phyloP scores from a whole-genome alignment of 352 stramenopile species.

The Globisporangium radiosum region DNA sequence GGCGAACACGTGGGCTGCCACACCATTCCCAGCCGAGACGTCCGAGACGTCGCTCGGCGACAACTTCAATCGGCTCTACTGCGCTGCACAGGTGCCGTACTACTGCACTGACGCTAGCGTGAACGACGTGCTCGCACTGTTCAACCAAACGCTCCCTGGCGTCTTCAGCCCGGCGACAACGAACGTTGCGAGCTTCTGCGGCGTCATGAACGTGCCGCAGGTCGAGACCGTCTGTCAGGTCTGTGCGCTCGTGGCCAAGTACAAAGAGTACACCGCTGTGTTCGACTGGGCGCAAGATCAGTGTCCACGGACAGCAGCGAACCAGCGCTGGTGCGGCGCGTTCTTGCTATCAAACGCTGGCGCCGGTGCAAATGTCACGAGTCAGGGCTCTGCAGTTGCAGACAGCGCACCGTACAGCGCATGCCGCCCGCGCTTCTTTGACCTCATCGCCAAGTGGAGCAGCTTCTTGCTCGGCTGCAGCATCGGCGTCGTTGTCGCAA shows the following conservation, averaged over 20 bases:
- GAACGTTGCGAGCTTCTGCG: slow-evolving; percentile 51
- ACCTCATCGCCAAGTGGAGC: slow-evolving; percentile 65
- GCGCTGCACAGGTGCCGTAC: slow-evolving; percentile 70
- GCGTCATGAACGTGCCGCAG: slow-evolving; percentile 26
- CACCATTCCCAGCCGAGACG: slow-evolving; percentile 36
- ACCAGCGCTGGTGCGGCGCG: slow-evolving; percentile 63
- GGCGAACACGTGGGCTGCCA: slow-evolving; percentile 34
- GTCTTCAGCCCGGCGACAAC: slow-evolving; percentile 30
- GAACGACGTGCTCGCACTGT: slow-evolving; percentile 43
- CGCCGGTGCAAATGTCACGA: slow-evolving; percentile 10
- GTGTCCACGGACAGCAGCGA: slow-evolving; percentile 42
- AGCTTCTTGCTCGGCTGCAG: slow-evolving; percentile 45
- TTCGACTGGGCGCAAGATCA: slow-evolving; percentile 54
- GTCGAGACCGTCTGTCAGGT: slow-evolving; percentile 54
- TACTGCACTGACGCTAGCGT: slow-evolving; percentile 55
- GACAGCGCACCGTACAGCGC: slow-evolving; percentile 57
- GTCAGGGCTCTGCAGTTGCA: slow-evolving; percentile 24
- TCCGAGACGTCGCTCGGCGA: slow-evolving; percentile 42
- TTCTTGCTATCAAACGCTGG: slow-evolving; percentile 34
- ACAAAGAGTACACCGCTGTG: slow-evolving; percentile 56
- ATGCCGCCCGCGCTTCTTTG: slow-evolving; percentile 54
- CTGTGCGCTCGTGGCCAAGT: slow-evolving; percentile 45
- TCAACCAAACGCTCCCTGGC: slow-evolving; percentile 38
- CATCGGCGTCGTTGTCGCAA: slow-evolving; percentile 49
- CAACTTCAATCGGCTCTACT: slow-evolving; percentile 82